These are phyloP conservation scores for Byssochlamys sp. DNA, from an alignment of 2,329 filamentous ascomycete species.

Conservation along the genomic window DNA sequence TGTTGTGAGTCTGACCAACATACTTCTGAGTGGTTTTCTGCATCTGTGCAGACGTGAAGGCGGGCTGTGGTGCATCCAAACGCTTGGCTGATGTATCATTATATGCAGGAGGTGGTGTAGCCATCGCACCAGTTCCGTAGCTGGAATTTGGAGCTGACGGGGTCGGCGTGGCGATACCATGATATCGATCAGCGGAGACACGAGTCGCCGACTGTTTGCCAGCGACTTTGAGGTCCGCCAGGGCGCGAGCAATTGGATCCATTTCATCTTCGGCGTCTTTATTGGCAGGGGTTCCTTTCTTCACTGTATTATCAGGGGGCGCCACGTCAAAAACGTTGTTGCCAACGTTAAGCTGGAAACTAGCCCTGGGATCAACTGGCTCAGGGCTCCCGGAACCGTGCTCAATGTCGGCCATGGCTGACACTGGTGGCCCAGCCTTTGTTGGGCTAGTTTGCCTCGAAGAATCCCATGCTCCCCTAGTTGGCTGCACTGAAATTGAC, in stretches of 20 bases:
- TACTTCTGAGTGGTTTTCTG: conserved; percentile 88
- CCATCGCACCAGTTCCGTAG: conserved; percentile 23
- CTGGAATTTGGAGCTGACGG: conserved; percentile 37
- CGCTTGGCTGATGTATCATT: conserved; percentile 63
- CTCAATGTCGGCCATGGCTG: conserved; percentile 12
- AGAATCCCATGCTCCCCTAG: conserved; percentile 47
- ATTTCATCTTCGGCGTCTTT: conserved; percentile 49
- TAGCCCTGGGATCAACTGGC: conserved; percentile 81
- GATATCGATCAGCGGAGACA: conserved; percentile 92
- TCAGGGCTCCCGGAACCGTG: conserved; percentile 57
- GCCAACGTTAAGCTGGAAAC: conserved; percentile 84
- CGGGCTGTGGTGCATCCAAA: conserved; percentile 79
- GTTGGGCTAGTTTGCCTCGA: conserved; percentile 35
- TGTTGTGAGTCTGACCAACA: conserved; percentile 67
- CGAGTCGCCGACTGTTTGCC: conserved; percentile 69
- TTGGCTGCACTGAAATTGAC: conserved; percentile 24
- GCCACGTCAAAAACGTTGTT: conserved; percentile 93
- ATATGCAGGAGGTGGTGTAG: conserved; percentile 77
- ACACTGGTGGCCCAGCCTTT: conserved; percentile 24
- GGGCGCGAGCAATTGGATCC: conserved; percentile 83
- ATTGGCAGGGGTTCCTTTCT: conserved; percentile 27
- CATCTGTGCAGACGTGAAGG: conserved; percentile 90
- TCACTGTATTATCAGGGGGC: conserved; percentile 55
- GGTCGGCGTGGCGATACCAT: conserved; percentile 78
- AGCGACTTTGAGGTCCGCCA: conserved; percentile 85